Conservation (phyloP, 164 flowering plant genomes). For the Annona squamosa region DNA sequence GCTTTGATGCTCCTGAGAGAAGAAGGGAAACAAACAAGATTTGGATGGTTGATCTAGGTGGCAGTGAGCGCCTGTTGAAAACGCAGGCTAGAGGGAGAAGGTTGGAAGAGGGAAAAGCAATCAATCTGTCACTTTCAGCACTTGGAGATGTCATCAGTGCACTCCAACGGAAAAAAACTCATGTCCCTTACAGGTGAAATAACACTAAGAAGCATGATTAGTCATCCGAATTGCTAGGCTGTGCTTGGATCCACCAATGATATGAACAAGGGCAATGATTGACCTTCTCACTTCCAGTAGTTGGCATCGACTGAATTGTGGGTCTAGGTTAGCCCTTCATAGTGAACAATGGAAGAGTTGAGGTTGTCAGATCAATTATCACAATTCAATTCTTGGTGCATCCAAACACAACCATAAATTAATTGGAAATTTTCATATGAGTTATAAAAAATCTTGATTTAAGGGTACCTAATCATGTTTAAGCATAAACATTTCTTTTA, state of each 20-base stretch:
- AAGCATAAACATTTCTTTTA: neutral
- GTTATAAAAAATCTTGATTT: neutral
- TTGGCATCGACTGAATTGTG: neutral
- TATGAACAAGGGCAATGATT: neutral
- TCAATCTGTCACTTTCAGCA: slow-evolving; percentile 65
- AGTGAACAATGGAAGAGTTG: neutral
- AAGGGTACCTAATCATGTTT: neutral
- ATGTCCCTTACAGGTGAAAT: slow-evolving; percentile 57
- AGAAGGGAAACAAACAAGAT: slow-evolving; percentile 42
- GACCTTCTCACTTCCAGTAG: neutral
- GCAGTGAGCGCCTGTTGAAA: slow-evolving; percentile 66
- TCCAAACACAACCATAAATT: neutral
- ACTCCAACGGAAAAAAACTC: slow-evolving; percentile 42
- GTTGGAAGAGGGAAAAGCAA: slow-evolving; percentile 69
- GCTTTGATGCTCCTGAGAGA: slow-evolving; percentile 40
- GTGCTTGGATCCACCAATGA: neutral
- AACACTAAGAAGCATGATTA: neutral
- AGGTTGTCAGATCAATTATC: neutral
- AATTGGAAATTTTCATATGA: neutral
- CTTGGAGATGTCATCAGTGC: slow-evolving; percentile 68
- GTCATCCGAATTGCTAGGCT: neutral
- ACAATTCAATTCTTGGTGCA: neutral
- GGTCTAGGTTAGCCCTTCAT: neutral
- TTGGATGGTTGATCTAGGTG: slow-evolving; percentile 74
- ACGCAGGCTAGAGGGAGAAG: slow-evolving; percentile 55